Conservation (phyloP, 495 filamentous ascomycete genomes). For the Chaetomium cochliodes region DNA sequence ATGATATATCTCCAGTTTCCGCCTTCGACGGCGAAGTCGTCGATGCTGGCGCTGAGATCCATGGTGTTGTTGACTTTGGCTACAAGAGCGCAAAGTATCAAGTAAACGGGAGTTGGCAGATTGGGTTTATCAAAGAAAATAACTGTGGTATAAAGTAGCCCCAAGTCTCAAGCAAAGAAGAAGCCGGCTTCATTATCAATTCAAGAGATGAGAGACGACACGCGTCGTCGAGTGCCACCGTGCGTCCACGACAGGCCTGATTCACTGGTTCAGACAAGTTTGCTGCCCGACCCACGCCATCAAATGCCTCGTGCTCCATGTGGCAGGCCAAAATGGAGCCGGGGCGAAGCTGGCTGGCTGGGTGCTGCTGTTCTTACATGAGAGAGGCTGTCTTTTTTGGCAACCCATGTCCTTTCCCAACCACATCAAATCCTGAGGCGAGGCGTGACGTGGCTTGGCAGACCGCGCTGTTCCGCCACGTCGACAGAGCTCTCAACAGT, state of each 20-base stretch:
- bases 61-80: not conserved
- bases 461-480: conserved; percentile 11
- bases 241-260: not conserved
- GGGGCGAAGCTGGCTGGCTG: not conserved
- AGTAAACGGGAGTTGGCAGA: not conserved
- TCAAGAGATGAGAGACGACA: not conserved
- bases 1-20: not conserved
- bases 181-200: not conserved
- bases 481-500: conserved; percentile 1
- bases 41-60: not conserved
- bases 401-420: not conserved
- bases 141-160: not conserved
- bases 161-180: not conserved
- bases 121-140: not conserved
- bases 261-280: not conserved
- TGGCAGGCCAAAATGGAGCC: conserved; percentile 10
- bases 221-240: conserved; percentile 6
- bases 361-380: not conserved
- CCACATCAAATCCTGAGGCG: conserved; percentile 11
- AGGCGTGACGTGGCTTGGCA: conserved; percentile 21
- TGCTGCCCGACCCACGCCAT: conserved; percentile 8
- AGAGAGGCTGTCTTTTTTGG: not conserved
- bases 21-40: not conserved
- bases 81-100: not conserved
- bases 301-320: not conserved